These are phyloP conservation scores for Rachicladosporium sp. DNA, from an alignment of 2,329 filamentous ascomycete species.

Conservation along the genomic window DNA sequence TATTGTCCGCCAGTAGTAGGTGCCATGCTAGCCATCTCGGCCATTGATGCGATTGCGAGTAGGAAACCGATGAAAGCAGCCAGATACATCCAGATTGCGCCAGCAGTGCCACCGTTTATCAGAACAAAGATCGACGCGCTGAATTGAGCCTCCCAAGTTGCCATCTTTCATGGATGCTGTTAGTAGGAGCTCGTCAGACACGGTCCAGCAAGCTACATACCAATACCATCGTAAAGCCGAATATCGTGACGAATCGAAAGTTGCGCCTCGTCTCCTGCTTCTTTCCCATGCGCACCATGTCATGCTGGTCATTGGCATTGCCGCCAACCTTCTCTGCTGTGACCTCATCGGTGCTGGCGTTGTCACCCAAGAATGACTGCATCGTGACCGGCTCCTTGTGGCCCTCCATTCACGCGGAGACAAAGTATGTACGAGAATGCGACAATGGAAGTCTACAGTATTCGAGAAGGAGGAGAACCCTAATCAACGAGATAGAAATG, in stretches of 20 bases:
- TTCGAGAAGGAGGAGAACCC: too few species aligned
- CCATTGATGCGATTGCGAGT: slow-evolving; percentile 17
- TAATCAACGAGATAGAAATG: too few species aligned
- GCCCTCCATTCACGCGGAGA: not conserved
- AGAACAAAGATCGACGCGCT: slow-evolving; percentile 18
- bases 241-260: slow-evolving; percentile 15
- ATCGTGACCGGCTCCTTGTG: slow-evolving; percentile 1
- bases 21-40: slow-evolving; percentile 23
- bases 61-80: slow-evolving; percentile 17
- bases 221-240: slow-evolving; percentile 14
- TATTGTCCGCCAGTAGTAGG: slow-evolving; percentile 22
- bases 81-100: slow-evolving; percentile 22
- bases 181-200: too few species aligned
- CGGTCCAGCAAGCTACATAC: slow-evolving; percentile 3
- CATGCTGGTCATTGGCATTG: slow-evolving; percentile 3
- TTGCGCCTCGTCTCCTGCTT: slow-evolving; percentile 10
- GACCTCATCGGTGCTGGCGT: not conserved
- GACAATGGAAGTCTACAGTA: too few species aligned
- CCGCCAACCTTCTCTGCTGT: slow-evolving; percentile 5
- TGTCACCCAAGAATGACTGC: not conserved
- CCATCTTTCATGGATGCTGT: slow-evolving; percentile 9
- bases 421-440: too few species aligned
- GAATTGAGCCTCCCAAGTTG: slow-evolving; percentile 20
- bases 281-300: slow-evolving; percentile 10
- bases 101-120: slow-evolving; percentile 20